These are phyloP conservation scores for Colletotrichum viniferum DNA, from an alignment of 2,329 filamentous ascomycete genomes.

Conservation along the genomic window DNA sequence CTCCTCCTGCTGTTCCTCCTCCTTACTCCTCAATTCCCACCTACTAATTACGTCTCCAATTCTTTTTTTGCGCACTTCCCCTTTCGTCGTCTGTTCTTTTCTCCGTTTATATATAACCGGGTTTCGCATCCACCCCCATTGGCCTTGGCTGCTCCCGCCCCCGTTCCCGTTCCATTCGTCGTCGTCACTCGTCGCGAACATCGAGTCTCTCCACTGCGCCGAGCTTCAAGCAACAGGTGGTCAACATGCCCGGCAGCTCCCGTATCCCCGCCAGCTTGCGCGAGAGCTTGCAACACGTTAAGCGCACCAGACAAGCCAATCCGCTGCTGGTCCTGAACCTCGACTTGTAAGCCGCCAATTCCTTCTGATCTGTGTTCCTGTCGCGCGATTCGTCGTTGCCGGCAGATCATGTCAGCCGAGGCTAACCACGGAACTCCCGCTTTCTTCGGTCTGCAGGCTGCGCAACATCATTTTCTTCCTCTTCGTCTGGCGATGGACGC, in stretches of 20 bases:
- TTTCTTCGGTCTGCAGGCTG: slow-evolving; percentile 53
- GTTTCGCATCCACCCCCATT: slow-evolving; percentile 2
- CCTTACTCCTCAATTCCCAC: not conserved
- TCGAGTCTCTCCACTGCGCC: not conserved
- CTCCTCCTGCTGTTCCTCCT: not conserved
- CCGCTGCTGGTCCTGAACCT: slow-evolving; percentile 67
- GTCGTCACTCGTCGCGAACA: slow-evolving; percentile 7
- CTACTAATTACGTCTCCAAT: slow-evolving; percentile 3
- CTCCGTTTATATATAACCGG: slow-evolving; percentile 2
- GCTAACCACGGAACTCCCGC: not conserved
- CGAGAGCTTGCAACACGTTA: slow-evolving; percentile 67
- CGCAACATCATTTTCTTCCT: slow-evolving; percentile 89
- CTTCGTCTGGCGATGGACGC: slow-evolving; percentile 83
- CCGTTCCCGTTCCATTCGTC: not conserved
- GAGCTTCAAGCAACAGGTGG: not conserved
- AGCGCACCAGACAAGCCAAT: slow-evolving; percentile 59
- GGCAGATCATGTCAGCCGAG: not conserved
- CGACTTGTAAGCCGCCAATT: slow-evolving; percentile 61
- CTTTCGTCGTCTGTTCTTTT: not conserved
- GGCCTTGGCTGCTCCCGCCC: not conserved
- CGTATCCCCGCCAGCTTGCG: slow-evolving; percentile 74
- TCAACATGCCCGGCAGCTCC: slow-evolving; percentile 67
- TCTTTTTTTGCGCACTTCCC: not conserved
- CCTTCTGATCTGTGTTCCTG: not conserved
- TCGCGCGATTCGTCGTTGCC: not conserved